phyloP scores from a whole-genome alignment of 2,329 filamentous ascomycete genomes.

The Aspergillus fischeri region DNA sequence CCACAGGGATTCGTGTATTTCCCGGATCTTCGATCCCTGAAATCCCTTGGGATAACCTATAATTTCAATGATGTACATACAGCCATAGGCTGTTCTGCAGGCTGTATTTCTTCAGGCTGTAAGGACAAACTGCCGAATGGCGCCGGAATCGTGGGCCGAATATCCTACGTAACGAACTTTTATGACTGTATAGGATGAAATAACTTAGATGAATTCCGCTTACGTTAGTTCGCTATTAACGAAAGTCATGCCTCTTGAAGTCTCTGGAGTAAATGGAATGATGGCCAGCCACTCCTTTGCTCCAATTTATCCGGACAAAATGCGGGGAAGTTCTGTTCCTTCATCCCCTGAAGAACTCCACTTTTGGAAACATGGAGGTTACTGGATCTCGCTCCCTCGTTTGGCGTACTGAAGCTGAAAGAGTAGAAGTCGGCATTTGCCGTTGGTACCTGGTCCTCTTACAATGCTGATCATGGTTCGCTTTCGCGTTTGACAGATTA shows the following conservation, averaged over 20 bases:
- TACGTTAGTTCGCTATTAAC: neutral
- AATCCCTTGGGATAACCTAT: neutral
- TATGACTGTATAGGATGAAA: neutral
- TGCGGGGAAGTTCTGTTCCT: neutral
- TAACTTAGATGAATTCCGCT: neutral
- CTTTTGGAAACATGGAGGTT: neutral
- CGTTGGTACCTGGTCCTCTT: neutral
- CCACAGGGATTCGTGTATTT: neutral
- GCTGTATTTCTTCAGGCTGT: neutral
- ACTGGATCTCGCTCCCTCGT: neutral
- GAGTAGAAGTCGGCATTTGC: neutral
- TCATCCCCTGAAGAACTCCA: neutral
- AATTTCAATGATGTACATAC: neutral
- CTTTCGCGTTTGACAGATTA: neutral
- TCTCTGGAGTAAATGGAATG: neutral
- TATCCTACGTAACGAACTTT: neutral
- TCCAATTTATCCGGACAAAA: neutral
- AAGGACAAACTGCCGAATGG: neutral
- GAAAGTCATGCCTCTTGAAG: neutral
- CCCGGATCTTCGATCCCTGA: neutral
- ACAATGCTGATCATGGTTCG: neutral
- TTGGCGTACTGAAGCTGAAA: neutral
- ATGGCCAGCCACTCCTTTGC: neutral
- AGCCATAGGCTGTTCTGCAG: neutral
- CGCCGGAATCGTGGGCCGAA: neutral